phyloP scores from a whole-genome alignment of 306 rosid genomes.

The Dalbergia cochinchinensis region DNA sequence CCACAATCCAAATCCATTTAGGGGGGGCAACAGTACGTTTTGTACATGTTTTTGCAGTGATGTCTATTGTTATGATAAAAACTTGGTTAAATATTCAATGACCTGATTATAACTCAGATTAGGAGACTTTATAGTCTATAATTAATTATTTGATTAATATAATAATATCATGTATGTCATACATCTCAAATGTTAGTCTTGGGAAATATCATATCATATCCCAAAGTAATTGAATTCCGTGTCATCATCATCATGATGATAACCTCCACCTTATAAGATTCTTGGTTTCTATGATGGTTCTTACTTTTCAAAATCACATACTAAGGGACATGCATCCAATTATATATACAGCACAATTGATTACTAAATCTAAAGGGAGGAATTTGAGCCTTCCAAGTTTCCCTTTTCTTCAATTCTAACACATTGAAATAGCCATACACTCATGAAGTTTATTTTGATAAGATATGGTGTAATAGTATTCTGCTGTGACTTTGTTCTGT shows the following conservation, averaged over 20 bases:
- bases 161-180: constrained; percentile 11
- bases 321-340: constrained; percentile 51
- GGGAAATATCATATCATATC: constrained; percentile 47
- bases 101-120: constrained; percentile 43
- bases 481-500: no score
- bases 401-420: constrained; percentile 32
- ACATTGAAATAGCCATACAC: constrained; percentile 21
- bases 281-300: constrained; percentile 45
- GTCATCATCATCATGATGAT: constrained; percentile 58
- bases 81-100: constrained; percentile 52
- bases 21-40: constrained; percentile 45
- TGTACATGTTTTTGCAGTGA: constrained; percentile 42
- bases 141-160: constrained; percentile 32
- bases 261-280: constrained; percentile 53
- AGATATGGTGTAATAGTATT: no score
- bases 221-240: constrained; percentile 47
- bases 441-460: no score
- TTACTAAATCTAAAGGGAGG: constrained; percentile 41
- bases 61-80: constrained; percentile 39
- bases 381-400: constrained; percentile 46
- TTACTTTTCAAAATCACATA: constrained; percentile 48
- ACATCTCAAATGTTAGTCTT: constrained; percentile 36
- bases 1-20: constrained; percentile 39
- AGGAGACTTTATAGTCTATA: constrained; percentile 27
- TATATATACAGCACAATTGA: constrained; percentile 45